Conservation (phyloP, 257 asterid species). For the Solanum chmielewskii region DNA sequence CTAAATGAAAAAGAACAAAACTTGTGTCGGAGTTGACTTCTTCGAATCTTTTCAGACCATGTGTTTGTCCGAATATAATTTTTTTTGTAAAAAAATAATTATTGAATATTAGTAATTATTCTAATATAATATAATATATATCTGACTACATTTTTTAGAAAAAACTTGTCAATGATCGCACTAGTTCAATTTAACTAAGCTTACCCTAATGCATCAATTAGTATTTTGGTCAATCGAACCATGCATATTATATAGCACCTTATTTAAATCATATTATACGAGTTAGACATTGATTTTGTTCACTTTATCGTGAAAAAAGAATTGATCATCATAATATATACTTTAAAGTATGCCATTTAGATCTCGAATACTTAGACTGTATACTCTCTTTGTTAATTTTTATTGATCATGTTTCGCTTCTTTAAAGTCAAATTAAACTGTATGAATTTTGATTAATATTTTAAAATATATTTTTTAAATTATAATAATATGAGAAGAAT, state of each 20-base stretch:
- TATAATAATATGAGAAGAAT: background rate
- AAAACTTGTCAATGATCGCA: too few relatives aligned
- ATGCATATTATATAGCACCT: background rate
- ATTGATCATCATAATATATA: background rate
- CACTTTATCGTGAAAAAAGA: background rate
- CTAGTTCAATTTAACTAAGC: background rate
- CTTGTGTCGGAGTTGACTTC: background rate
- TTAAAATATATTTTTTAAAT: too few relatives aligned
- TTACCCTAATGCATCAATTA: background rate
- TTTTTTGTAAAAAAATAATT: background rate
- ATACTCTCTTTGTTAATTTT: background rate
- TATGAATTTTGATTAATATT: background rate
- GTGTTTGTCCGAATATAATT: background rate
- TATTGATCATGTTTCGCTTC: background rate
- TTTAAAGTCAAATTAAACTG: background rate
- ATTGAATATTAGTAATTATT: background rate
- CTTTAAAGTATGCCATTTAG: background rate
- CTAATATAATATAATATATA: background rate
- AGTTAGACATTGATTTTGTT: background rate
- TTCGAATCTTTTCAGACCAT: background rate
- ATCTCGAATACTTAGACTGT: background rate
- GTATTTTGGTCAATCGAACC: background rate
- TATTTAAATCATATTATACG: background rate
- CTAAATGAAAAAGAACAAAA: background rate
- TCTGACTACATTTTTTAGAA: background rate